Conservation (phyloP, 345 rosid species). For the Rhodomyrtus tomentosa region DNA sequence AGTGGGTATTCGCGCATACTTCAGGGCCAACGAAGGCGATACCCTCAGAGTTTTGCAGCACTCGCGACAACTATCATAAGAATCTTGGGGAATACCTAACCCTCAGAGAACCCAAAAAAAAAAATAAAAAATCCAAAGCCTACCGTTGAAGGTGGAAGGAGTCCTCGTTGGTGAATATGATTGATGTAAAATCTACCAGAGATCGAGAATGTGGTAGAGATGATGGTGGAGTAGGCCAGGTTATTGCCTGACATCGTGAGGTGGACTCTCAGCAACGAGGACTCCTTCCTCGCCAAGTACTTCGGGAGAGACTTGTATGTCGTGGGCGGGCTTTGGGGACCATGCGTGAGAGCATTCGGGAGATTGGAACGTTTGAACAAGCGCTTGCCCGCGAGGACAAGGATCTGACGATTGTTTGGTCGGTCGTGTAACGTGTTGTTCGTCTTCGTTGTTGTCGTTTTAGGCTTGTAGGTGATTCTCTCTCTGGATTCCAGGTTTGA, state of each 20-base stretch:
- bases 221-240: slow-evolving; percentile 39
- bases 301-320: slow-evolving; percentile 29
- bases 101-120: no score
- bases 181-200: neutral
- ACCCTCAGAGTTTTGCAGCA: no score
- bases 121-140: no score
- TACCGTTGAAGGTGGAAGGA: no score
- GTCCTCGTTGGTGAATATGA: no score
- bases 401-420: slow-evolving; percentile 47
- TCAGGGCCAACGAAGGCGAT: no score
- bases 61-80: no score
- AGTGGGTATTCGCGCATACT: no score
- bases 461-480: slow-evolving; percentile 14
- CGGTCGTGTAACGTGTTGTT: slow-evolving; percentile 18
- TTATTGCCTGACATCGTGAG: slow-evolving; percentile 39
- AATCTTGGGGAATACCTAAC: no score
- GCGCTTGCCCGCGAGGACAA: slow-evolving; percentile 58
- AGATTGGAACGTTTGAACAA: slow-evolving; percentile 25
- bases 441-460: slow-evolving; percentile 39
- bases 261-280: slow-evolving; percentile 43
- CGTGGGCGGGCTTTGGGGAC: slow-evolving; percentile 18
- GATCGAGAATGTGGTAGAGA: slow-evolving; percentile 27
- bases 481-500: neutral
- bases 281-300: slow-evolving; percentile 31
- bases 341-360: slow-evolving; percentile 7